Conservation (phyloP, 768 basidiomycete genomes). For the Strobilomyces echinocephalus region DNA sequence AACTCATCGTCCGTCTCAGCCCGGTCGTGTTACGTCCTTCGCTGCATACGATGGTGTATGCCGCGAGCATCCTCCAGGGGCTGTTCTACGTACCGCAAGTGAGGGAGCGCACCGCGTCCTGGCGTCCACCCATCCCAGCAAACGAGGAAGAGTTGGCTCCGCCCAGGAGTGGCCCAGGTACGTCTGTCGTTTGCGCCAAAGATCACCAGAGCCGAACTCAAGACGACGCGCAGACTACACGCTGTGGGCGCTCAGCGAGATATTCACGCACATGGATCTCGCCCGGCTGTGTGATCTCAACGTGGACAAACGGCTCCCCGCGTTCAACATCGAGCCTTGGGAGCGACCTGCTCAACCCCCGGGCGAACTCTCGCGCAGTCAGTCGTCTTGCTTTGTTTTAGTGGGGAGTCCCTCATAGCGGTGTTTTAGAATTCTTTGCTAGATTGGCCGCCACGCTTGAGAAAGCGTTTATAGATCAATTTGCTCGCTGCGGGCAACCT, state of each 20-base stretch:
- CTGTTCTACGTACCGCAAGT: constrained; percentile 72
- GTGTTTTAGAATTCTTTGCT: constrained; percentile 45
- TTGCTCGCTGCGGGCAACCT: constrained; percentile 29
- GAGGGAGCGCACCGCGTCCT: constrained; percentile 38
- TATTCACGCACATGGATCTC: constrained; percentile 67
- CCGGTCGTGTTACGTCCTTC: constrained; percentile 68
- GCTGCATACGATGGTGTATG: constrained; percentile 46
- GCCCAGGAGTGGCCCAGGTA: constrained; percentile 35
- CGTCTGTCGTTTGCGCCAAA: constrained; percentile 19
- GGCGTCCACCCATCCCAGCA: constrained; percentile 28
- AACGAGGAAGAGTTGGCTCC: constrained; percentile 18
- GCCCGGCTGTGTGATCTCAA: constrained; percentile 54
- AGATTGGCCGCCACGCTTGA: constrained; percentile 44
- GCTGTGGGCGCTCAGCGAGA: constrained; percentile 57
- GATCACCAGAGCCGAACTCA: neutral
- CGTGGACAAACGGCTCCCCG: constrained; percentile 46
- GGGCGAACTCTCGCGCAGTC: constrained; percentile 42
- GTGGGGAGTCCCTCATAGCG: constrained; percentile 11
- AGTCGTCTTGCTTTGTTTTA: constrained; percentile 1
- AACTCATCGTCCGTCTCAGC: constrained; percentile 32
- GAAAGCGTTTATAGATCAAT: constrained; percentile 36
- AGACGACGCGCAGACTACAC: constrained; percentile 36
- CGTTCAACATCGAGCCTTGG: constrained; percentile 41
- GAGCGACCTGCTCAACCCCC: constrained; percentile 33
- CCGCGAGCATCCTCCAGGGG: constrained; percentile 50